Conservation (phyloP, 768 basidiomycete species). For the Pseudohyphozyma bogoriensis region DNA sequence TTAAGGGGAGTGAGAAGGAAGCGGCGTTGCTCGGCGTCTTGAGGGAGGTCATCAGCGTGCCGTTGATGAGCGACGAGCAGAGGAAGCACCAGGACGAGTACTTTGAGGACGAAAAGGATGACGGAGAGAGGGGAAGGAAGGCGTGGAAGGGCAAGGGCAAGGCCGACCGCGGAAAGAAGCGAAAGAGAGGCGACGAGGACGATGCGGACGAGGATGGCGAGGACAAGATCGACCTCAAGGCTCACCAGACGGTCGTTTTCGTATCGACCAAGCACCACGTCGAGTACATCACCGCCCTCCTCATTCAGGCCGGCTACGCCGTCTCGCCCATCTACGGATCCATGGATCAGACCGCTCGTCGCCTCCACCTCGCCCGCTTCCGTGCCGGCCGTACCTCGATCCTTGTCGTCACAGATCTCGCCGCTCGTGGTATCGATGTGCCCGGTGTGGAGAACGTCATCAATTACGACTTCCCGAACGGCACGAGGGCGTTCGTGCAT, state of each 20-base stretch:
- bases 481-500: conserved; percentile 86
- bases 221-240: conserved; percentile 43
- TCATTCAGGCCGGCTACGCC: conserved; percentile 70
- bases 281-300: conserved; percentile 74
- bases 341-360: conserved; percentile 81
- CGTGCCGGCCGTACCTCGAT: conserved; percentile 66
- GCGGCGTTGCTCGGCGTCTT: conserved; percentile 74
- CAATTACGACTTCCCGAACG: conserved; percentile 96
- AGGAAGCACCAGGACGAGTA: conserved; percentile 21
- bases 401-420: conserved; percentile 94
- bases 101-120: conserved; percentile 26
- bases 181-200: conserved; percentile 39
- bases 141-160: conserved; percentile 30
- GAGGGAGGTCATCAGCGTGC: conserved; percentile 76
- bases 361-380: conserved; percentile 82
- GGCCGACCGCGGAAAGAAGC: conserved; percentile 39
- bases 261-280: conserved; percentile 97
- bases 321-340: conserved; percentile 93
- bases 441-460: conserved; percentile 91
- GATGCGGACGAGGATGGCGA: conserved; percentile 6
- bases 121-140: conserved; percentile 36
- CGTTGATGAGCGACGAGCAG: conserved; percentile 40
- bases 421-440: conserved; percentile 95
- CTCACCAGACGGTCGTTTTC: conserved; percentile 89
- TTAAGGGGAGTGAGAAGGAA: conserved; percentile 89